Evolutionary conservation across 306 rosid genomes (phyloP), one percentile per base, ranked within the genome.

Genomic region (Parietaria judaica): DNA sequence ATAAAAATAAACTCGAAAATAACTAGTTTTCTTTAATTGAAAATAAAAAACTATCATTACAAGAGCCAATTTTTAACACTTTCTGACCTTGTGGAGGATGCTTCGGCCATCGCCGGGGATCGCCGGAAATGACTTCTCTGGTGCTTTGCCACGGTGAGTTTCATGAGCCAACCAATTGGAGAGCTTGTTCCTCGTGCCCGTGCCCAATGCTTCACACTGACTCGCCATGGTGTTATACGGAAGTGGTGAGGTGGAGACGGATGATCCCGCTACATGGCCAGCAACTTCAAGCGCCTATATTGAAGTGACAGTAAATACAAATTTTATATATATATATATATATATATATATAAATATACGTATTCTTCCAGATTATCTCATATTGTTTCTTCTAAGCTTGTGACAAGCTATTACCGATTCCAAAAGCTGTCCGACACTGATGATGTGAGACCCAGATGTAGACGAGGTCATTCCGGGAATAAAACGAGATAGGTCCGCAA

Each of bases 161-260:
- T 94, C 97, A 51, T 76, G 79, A 65, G 95, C 83, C 68, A 94
- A 76, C 99, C 99, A 94, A 66, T 77, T 88, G 36, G 94, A 84
- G 58, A 94, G 90, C 65, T 83, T 94, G 75, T 84, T 88, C 72
- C 99, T 78, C 52, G 94, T 78, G 72, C 88, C 86, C 12, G 94
- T 84, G 60, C 99, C 99, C 3, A 94, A 87, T 14, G 90, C 82
- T 74, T 94, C 99, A 36, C 97, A 94, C 73, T 88, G 99, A 82
- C 85, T 80, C n/a, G 96, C 84, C 90, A 94, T 88, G 76, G 95
- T 45, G 45, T 84, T 80, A 84, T 80, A 94, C n/a, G 99, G 94
- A 13, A 94, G 94, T 14, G 97, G 95, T 1, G 94, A 86, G 43
- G 87, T 78, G 44, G 97, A 86, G 58, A 94, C 72, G 0, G 83